A percentile compares a stretch with the other conserved stretches of the same genome.
These are phyloP conservation scores for Mycena pura DNA, from an alignment of 768 basidiomycete species.

Conservation along the genomic window DNA sequence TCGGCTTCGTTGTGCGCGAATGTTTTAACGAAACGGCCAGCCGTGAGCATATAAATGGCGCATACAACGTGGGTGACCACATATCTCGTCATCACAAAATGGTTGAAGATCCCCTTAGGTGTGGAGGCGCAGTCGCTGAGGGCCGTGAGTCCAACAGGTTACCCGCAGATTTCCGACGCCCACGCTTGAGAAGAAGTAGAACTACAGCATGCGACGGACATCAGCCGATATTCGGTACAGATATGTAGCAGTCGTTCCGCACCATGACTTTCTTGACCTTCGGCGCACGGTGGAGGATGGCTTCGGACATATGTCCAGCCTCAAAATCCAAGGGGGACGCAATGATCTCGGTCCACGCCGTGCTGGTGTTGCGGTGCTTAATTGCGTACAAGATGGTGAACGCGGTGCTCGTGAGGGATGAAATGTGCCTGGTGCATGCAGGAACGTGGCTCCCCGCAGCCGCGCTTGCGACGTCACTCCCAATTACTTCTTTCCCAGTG, in stretches of 20 bases:
- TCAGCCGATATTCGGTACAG: not conserved
- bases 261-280: conserved; percentile 1
- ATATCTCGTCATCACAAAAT: not conserved
- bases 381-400: conserved; percentile 7
- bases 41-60: not conserved
- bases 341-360: conserved; percentile 9
- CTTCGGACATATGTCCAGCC: not conserved
- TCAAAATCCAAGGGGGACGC: not conserved
- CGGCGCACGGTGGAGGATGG: conserved; percentile 11
- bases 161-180: not conserved
- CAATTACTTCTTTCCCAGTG: not conserved
- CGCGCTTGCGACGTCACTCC: not conserved
- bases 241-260: not conserved
- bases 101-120: not conserved
- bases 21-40: not conserved
- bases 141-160: not conserved
- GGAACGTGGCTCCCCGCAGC: not conserved
- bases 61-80: not conserved
- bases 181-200: conserved; percentile 3
- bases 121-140: not conserved
- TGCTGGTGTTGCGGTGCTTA: conserved; percentile 6
- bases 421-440: conserved; percentile 4
- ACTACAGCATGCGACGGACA: not conserved
- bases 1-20: conserved; percentile 15
- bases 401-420: conserved; percentile 5